Percentiles rank a stretch among this genome's conserved stretches.
Conservation (phyloP, 2,329 filamentous ascomycete species). For the Akanthomyces lecanii region DNA sequence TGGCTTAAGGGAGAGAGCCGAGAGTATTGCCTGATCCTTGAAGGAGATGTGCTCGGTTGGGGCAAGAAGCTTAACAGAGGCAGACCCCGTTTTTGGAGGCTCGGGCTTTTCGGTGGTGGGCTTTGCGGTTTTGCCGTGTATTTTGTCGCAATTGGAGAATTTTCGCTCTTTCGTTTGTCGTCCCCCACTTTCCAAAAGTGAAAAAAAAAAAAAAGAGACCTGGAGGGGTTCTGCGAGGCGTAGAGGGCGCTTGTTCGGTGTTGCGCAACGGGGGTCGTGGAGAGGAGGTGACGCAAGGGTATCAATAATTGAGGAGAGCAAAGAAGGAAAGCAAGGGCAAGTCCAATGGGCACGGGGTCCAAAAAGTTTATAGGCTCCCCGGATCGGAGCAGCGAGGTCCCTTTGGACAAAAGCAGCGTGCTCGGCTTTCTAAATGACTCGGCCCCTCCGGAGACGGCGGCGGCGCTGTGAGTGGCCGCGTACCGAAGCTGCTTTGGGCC, state of each 20-base stretch:
- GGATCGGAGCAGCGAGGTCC: not conserved
- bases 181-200: slow-evolving; percentile 4
- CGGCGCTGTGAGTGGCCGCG: not conserved
- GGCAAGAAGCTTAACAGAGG: not conserved
- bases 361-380: slow-evolving; percentile 4
- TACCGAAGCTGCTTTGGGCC: slow-evolving; percentile 1
- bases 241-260: not conserved
- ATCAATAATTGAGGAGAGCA: not conserved
- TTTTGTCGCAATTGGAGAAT: not conserved
- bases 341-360: not conserved
- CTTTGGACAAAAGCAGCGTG: not conserved
- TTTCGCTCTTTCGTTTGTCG: not conserved
- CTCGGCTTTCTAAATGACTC: slow-evolving; percentile 15
- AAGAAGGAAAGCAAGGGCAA: not conserved
- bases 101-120: slow-evolving; percentile 1
- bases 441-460: slow-evolving; percentile 12
- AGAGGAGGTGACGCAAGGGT: not conserved
- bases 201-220: too few relatives aligned
- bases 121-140: not conserved
- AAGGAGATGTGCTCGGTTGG: not conserved
- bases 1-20: not conserved
- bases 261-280: not conserved
- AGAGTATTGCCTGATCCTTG: too few relatives aligned
- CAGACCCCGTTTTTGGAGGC: slow-evolving; percentile 8
- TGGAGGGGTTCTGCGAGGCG: not conserved